Conservation (phyloP, 129 eudicot species). For the Lonicera japonica region DNA sequence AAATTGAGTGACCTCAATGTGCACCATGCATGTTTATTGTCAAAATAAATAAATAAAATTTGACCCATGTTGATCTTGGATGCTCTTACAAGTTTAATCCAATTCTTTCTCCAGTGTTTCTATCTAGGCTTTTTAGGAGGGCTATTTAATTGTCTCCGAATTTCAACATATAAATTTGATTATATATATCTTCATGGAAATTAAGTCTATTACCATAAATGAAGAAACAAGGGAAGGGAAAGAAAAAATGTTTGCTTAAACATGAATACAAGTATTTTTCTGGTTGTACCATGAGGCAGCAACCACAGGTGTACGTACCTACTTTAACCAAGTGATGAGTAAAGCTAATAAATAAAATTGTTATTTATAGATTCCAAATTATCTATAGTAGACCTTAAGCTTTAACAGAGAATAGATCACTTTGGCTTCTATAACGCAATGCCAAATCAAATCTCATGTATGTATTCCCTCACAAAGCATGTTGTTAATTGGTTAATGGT, state of each 20-base stretch:
- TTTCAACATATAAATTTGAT: too few relatives aligned
- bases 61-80: neutral
- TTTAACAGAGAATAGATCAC: conserved; percentile 4
- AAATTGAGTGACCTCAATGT: too few relatives aligned
- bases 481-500: too few relatives aligned
- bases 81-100: neutral
- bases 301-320: neutral
- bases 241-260: neutral
- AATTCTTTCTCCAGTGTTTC: neutral
- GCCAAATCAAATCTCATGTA: neutral
- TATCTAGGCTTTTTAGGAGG: neutral
- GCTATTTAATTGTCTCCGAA: neutral
- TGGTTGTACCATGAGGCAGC: neutral
- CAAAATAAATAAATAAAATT: too few relatives aligned
- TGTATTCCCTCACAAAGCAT: neutral
- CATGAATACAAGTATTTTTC: conserved; percentile 8
- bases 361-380: neutral
- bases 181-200: too few relatives aligned
- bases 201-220: neutral
- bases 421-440: conserved; percentile 10
- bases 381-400: neutral
- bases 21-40: too few relatives aligned
- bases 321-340: neutral
- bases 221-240: neutral
- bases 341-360: neutral